Evolutionary conservation across 371 early-diverging fungal species (phyloP).

Genomic region (Rhizopus microsporus): DNA sequence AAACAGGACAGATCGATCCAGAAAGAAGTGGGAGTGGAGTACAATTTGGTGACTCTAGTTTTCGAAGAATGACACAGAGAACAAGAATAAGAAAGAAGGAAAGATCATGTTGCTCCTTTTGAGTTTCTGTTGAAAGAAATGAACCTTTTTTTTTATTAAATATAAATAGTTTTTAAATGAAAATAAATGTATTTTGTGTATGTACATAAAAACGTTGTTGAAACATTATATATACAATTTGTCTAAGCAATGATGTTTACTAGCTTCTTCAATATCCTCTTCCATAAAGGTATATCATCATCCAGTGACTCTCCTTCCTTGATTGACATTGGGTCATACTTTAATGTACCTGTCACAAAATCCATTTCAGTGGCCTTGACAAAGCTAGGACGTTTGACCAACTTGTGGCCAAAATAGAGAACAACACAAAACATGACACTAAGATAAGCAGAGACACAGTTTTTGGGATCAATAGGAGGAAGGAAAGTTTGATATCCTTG

Average conservation of each 20-base stretch:
- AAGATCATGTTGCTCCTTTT: conserved; percentile 54
- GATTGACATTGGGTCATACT: conserved; percentile 18
- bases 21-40: conserved; percentile 65
- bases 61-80: conserved; percentile 63
- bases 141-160: no score
- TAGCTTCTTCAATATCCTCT: conserved; percentile 18
- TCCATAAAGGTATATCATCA: conserved; percentile 34
- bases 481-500: conserved; percentile 64
- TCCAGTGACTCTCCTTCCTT: conserved; percentile 27
- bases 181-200: no score
- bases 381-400: conserved; percentile 37
- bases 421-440: conserved; percentile 55
- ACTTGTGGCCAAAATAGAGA: conserved; percentile 59
- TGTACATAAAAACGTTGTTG: conserved; percentile 6
- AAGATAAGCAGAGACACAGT: conserved; percentile 54
- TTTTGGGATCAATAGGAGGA: conserved; percentile 43
- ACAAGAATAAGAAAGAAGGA: conserved; percentile 57
- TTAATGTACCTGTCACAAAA: conserved; percentile 48
- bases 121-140: not conserved
- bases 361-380: conserved; percentile 47
- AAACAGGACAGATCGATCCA: conserved; percentile 67
- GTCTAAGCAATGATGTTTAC: conserved; percentile 28
- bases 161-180: no score
- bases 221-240: not conserved
- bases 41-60: conserved; percentile 64